Percentiles rank a stretch among this genome's conserved stretches.
Evolutionary conservation across 768 basidiomycete genomes (phyloP).

Genomic region (Russula virescens): DNA sequence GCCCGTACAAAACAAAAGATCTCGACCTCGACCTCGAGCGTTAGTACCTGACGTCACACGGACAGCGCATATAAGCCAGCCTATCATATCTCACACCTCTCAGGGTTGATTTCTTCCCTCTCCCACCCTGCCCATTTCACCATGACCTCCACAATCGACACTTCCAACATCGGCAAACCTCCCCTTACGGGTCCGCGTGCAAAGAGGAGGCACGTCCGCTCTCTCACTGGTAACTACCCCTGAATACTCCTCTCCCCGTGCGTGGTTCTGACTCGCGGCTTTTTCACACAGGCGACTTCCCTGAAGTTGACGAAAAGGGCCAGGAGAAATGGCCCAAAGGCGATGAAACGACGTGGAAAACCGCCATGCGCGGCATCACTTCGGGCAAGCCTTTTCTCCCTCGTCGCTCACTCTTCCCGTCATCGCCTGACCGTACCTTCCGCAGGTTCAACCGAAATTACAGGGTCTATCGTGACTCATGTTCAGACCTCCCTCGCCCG

Average conservation of each 20-base stretch:
- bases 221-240: conserved; percentile 45
- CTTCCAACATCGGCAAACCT: conserved; percentile 11
- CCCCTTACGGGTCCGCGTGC: not conserved
- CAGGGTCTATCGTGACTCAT: conserved; percentile 72
- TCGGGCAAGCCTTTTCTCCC: conserved; percentile 39
- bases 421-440: conserved; percentile 1
- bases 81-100: not conserved
- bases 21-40: not conserved
- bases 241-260: not conserved
- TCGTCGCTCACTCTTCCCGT: conserved; percentile 1
- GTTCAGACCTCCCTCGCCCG: conserved; percentile 88
- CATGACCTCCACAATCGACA: conserved; percentile 21
- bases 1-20: not conserved
- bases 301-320: conserved; percentile 68
- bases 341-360: conserved; percentile 71
- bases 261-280: not conserved
- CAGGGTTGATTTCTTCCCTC: no score
- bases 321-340: conserved; percentile 85
- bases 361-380: conserved; percentile 50
- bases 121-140: not conserved
- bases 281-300: conserved; percentile 56
- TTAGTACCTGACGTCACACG: conserved; percentile 5
- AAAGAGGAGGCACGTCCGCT: conserved; percentile 24
- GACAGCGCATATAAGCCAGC: conserved; percentile 17
- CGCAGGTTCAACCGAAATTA: conserved; percentile 55